These are phyloP conservation scores for Macrophomina pseudophaseolina DNA, from an alignment of 2,329 filamentous ascomycete species.

Conservation along the genomic window DNA sequence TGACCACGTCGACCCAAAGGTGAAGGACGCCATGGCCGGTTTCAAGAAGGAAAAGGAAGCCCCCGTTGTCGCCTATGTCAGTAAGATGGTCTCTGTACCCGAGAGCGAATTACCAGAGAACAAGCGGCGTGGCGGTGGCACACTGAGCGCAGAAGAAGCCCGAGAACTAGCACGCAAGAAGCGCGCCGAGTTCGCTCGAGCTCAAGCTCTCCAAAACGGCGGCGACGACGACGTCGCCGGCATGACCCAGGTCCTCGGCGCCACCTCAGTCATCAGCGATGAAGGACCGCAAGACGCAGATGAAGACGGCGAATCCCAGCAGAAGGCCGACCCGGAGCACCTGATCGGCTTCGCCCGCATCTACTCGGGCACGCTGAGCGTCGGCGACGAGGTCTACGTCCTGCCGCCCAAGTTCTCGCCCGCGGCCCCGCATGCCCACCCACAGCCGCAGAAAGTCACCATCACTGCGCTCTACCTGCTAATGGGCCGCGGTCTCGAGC, in stretches of 20 bases:
- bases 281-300: constrained; percentile 47
- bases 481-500: constrained; percentile 89
- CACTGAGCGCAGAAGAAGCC: constrained; percentile 87
- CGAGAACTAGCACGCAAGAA: constrained; percentile 86
- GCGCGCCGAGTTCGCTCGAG: constrained; percentile 82
- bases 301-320: constrained; percentile 37
- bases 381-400: constrained; percentile 91
- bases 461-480: constrained; percentile 91
- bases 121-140: constrained; percentile 67
- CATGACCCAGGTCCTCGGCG: constrained; percentile 65
- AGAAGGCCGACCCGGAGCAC: constrained; percentile 75
- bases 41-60: constrained; percentile 74
- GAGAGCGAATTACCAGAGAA: constrained; percentile 91
- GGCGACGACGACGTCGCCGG: constrained; percentile 50
- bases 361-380: constrained; percentile 86
- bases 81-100: constrained; percentile 96
- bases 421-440: constrained; percentile 70
- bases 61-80: constrained; percentile 91
- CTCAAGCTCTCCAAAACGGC: constrained; percentile 66
- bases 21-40: constrained; percentile 80
- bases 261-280: constrained; percentile 62
- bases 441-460: constrained; percentile 79
- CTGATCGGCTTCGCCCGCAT: constrained; percentile 93
- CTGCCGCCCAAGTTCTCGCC: constrained; percentile 93
- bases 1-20: constrained; percentile 67